These are phyloP conservation scores for Chondrus crispus DNA, from an alignment of 23 red algal species.

Conservation along the genomic window DNA sequence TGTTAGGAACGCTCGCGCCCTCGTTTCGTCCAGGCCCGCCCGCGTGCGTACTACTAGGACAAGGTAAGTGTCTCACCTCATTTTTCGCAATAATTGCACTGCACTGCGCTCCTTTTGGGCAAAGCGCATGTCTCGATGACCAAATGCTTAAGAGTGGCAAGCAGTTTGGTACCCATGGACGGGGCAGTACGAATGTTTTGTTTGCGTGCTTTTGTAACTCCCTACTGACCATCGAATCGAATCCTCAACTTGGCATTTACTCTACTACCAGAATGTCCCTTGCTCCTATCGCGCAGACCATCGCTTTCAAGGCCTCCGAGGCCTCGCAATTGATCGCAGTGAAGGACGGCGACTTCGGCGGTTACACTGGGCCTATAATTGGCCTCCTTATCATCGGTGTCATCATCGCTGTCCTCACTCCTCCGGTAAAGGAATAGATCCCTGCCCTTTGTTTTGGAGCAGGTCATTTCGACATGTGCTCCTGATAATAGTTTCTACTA, in stretches of 20 bases:
- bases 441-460: neutral
- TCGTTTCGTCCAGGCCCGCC: slow-evolving; percentile 13
- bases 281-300: slow-evolving; percentile 18
- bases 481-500: slow-evolving; percentile 31
- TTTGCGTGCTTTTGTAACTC: neutral
- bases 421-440: slow-evolving; percentile 76
- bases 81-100: too few relatives aligned
- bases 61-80: slow-evolving; percentile 62
- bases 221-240: neutral
- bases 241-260: too few relatives aligned
- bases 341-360: slow-evolving; percentile 67
- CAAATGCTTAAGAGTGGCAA: too few relatives aligned
- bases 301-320: slow-evolving; percentile 5
- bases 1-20: slow-evolving; percentile 1
- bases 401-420: slow-evolving; percentile 80
- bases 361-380: slow-evolving; percentile 74
- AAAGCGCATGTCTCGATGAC: too few relatives aligned
- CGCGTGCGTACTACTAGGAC: slow-evolving; percentile 22
- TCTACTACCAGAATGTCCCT: slow-evolving; percentile 45
- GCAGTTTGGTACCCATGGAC: too few relatives aligned
- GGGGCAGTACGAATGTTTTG: too few relatives aligned
- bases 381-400: slow-evolving; percentile 67
- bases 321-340: slow-evolving; percentile 1
- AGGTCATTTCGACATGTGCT: neutral
- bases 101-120: too few relatives aligned